A percentile compares a stretch with the other conserved stretches of the same genome.
These are phyloP conservation scores for Globisporangium nodosum DNA, from an alignment of 352 stramenopile genomes.

Conservation along the genomic window DNA sequence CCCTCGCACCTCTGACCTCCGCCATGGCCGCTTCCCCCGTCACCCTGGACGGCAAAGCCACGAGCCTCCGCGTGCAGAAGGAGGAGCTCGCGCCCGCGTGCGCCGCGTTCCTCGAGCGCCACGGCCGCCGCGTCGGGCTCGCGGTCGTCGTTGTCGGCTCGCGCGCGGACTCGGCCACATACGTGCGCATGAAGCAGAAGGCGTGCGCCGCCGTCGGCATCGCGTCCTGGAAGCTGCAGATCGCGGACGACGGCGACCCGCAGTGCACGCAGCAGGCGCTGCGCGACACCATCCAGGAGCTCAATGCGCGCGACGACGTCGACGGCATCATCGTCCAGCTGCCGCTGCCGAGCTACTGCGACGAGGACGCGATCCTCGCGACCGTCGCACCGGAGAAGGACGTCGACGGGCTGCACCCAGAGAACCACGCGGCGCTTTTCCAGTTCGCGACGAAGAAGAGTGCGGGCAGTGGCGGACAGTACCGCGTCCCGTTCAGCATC, in stretches of 20 bases:
- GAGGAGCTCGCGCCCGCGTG: slow-evolving; percentile 80
- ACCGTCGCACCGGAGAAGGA: slow-evolving; percentile 94
- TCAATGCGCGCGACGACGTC: slow-evolving; percentile 66
- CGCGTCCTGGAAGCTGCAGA: slow-evolving; percentile 75
- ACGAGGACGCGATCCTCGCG: slow-evolving; percentile 91
- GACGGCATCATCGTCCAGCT: slow-evolving; percentile 90
- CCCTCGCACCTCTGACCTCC: not conserved
- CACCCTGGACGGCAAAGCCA: slow-evolving; percentile 81
- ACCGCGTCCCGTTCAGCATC: slow-evolving; percentile 76
- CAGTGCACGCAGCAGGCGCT: slow-evolving; percentile 22
- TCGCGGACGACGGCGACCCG: slow-evolving; percentile 14
- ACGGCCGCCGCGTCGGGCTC: slow-evolving; percentile 87
- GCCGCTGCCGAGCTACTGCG: slow-evolving; percentile 89
- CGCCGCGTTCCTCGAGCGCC: slow-evolving; percentile 30
- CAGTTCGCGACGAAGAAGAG: slow-evolving; percentile 51
- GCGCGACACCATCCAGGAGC: slow-evolving; percentile 42
- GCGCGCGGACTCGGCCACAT: slow-evolving; percentile 94
- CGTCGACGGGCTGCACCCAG: slow-evolving; percentile 97
- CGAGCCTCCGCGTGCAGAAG: slow-evolving; percentile 73
- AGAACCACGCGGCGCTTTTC: slow-evolving; percentile 94
- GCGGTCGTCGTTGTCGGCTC: slow-evolving; percentile 96
- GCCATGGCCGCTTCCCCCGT: slow-evolving; percentile 2
- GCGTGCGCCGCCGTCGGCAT: slow-evolving; percentile 94
- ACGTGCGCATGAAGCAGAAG: slow-evolving; percentile 99
- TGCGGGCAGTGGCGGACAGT: not conserved